These are phyloP conservation scores for Penicillium samsonianum DNA, from an alignment of 495 filamentous ascomycete genomes.

Conservation along the genomic window DNA sequence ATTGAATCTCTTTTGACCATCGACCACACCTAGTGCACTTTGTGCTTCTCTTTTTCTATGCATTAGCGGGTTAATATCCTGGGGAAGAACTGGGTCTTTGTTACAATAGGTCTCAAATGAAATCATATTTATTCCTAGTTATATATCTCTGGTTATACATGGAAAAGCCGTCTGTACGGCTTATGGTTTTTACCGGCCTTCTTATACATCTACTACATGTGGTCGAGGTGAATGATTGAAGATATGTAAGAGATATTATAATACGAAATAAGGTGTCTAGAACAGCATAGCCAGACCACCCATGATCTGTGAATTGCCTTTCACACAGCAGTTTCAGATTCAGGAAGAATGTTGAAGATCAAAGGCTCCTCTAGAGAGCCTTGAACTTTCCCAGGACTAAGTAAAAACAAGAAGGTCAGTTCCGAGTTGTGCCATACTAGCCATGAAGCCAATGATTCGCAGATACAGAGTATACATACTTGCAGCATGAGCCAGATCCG, in stretches of 20 bases:
- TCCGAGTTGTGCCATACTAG: not conserved
- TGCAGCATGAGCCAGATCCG: constrained; percentile 21
- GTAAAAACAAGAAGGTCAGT: not conserved
- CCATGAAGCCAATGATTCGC: not conserved
- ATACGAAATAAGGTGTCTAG: constrained; percentile 1
- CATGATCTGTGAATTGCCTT: not conserved
- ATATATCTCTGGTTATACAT: no score
- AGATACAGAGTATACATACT: constrained; percentile 15
- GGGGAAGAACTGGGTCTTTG: not conserved
- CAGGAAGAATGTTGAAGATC: not conserved
- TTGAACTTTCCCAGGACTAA: constrained; percentile 22
- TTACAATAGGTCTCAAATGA: not conserved
- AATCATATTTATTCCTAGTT: not conserved
- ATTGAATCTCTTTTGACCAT: not conserved
- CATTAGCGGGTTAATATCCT: constrained; percentile 3
- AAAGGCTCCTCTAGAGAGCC: constrained; percentile 9
- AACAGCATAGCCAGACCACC: not conserved
- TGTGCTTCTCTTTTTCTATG: not conserved
- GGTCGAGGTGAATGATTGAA: not conserved
- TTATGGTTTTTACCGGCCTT: no score
- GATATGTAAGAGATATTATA: not conserved
- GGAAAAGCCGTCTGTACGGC: no score
- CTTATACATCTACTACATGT: no score
- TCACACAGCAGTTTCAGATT: not conserved
- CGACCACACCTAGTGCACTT: not conserved